Conservation (phyloP, 768 basidiomycete genomes). For the Gelatoporia subvermispora region DNA sequence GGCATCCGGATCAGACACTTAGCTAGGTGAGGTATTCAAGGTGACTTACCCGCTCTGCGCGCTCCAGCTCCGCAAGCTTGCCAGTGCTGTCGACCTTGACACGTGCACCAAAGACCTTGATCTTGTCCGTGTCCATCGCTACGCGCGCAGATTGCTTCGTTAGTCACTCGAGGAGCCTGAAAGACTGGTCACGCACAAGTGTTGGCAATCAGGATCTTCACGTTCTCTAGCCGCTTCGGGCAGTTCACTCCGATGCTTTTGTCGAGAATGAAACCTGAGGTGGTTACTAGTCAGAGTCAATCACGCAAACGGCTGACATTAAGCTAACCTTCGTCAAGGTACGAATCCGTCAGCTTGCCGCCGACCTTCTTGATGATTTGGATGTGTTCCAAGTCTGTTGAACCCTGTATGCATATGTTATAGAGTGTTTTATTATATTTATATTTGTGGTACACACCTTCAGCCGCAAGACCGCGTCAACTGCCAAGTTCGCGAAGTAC, state of each 20-base stretch:
- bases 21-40: not conserved
- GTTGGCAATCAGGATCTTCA: constrained; percentile 94
- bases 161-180: not conserved
- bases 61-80: constrained; percentile 96
- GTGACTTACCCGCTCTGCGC: constrained; percentile 77
- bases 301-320: not conserved
- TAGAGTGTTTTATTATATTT: too few species aligned
- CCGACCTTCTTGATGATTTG: constrained; percentile 99
- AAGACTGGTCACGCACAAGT: constrained; percentile 61
- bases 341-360: constrained; percentile 96
- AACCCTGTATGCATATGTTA: constrained; percentile 55
- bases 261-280: constrained; percentile 90
- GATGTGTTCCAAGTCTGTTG: constrained; percentile 94
- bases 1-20: not conserved
- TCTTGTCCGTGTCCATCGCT: constrained; percentile 99
- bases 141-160: constrained; percentile 1
- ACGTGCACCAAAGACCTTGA: constrained; percentile 97
- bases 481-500: constrained; percentile 96
- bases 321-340: constrained; percentile 85
- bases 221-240: constrained; percentile 91
- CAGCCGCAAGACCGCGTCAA: constrained; percentile 90
- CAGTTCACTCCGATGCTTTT: constrained; percentile 93
- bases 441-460: too few species aligned
- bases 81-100: constrained; percentile 95
- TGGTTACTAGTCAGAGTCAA: not conserved